Conservation (phyloP, 441 rosid species). For the Viola pubescens region DNA sequence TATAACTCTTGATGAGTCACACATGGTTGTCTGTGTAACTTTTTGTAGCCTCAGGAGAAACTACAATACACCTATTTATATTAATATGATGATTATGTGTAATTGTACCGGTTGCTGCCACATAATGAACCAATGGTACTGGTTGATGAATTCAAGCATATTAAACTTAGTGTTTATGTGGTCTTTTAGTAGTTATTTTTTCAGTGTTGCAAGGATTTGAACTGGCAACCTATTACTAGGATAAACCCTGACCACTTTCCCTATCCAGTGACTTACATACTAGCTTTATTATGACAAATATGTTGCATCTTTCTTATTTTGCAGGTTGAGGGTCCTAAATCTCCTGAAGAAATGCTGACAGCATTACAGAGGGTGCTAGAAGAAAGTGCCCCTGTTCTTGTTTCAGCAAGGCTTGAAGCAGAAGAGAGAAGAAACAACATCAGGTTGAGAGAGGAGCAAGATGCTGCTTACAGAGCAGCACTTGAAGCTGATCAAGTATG, state of each 20-base stretch:
- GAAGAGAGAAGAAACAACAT: slow-evolving; percentile 81
- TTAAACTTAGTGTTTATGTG: neutral
- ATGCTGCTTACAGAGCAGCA: slow-evolving; percentile 91
- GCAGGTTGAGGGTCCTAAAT: slow-evolving; percentile 89
- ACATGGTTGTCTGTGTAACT: no score
- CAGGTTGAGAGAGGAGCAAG: slow-evolving; percentile 94
- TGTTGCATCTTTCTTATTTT: slow-evolving; percentile 16
- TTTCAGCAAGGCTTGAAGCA: slow-evolving; percentile 78
- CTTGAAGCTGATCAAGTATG: slow-evolving; percentile 97
- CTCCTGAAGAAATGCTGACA: slow-evolving; percentile 69
- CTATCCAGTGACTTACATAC: neutral
- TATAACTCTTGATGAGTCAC: no score
- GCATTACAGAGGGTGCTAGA: slow-evolving; percentile 78
- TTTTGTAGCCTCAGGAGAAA: no score
- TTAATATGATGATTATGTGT: no score
- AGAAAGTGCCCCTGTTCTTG: slow-evolving; percentile 84
- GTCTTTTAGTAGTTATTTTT: no score
- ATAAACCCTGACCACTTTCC: neutral
- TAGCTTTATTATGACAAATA: slow-evolving; percentile 10
- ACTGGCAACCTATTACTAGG: neutral
- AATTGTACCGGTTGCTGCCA: no score
- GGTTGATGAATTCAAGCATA: no score
- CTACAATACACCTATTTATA: no score
- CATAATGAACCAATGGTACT: no score
- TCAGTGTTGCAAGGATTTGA: neutral